Percentiles rank a stretch among this genome's conserved stretches.
phyloP scores from a whole-genome alignment of 2,329 filamentous ascomycete species.

The Cephalotrichum gorgonifer region DNA sequence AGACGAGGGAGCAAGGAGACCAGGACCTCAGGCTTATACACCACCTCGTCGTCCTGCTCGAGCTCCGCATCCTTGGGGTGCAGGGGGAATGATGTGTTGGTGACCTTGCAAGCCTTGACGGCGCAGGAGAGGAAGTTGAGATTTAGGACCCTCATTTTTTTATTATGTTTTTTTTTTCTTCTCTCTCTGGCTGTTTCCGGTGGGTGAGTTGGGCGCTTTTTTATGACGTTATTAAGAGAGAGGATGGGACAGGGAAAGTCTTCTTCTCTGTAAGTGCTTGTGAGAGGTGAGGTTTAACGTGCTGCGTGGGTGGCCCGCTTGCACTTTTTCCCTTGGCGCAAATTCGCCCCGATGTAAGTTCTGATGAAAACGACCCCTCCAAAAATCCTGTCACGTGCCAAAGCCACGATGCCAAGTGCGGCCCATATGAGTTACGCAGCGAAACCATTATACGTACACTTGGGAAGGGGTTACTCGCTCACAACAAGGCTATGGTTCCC shows the following conservation, averaged over 20 bases:
- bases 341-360: neutral
- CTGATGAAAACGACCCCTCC: neutral
- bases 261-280: neutral
- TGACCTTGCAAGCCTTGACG: constrained; percentile 85
- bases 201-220: no score
- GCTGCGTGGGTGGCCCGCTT: no score
- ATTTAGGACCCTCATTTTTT: constrained; percentile 80
- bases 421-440: neutral
- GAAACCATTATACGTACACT: no score
- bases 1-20: constrained; percentile 77
- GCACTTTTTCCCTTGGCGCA: neutral
- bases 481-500: no score
- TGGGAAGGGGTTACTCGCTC: no score
- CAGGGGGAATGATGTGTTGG: constrained; percentile 71
- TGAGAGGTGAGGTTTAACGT: neutral
- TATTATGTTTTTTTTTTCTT: no score
- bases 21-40: constrained; percentile 71
- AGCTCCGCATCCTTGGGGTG: constrained; percentile 90
- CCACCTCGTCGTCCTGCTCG: constrained; percentile 73
- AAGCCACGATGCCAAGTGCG: neutral
- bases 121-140: constrained; percentile 96
- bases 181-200: no score
- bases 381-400: neutral
- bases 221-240: no score
- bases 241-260: neutral